Evolutionary conservation across 2,329 filamentous ascomycete genomes (phyloP), one percentile per base, ranked within the genome.

Genomic region (Purpureocillium takamizusanense): DNA sequence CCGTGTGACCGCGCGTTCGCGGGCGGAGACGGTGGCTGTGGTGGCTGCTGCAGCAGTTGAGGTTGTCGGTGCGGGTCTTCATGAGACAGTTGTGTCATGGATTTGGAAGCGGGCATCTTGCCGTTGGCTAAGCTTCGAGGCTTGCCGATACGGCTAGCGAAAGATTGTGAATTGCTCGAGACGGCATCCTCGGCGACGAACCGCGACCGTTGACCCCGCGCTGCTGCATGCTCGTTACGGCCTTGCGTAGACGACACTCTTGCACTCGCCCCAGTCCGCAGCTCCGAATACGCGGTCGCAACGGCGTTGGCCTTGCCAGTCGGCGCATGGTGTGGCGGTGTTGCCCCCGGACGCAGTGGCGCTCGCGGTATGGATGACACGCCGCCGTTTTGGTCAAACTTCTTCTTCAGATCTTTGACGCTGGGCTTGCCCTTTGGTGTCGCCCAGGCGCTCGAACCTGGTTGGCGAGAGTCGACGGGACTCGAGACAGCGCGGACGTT

Each of bases 341-440:
- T 18, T 8, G 58, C 43, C 52, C 53, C 48, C 51, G 52, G 47
- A 55, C 55, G 51, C 30, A 54, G 42, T 37, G 59, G 53, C 47
- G 59, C 61, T 44, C 61, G 62, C 39, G 57, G 48, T 39, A 61
- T 53, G 32, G 58, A 52, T 35, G 51, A 43, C 31, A 46, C 41
- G 41, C 58, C 65, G 45, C 58, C 65, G 48, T 70, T 78, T 53
- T 81, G 77, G 58, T 90, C 84, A 62, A 90, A 92, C 39, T 76
- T 80, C 59, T 81, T 86, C 51, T 85, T 80, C 45, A 92, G 68
- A 54, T 92, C 85, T 61, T 82, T 86, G 49, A 92, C 83, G 43
- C 82, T 89, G n/a, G 78, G 70, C 47, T 82, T 72, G 32, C 53
- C 47, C 10, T 50, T 46, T 48, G 61, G 51, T 34, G 56, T 53